Conservation (phyloP, 192 early-diverging fungal species). For the Rhizophagus prolifer region DNA sequence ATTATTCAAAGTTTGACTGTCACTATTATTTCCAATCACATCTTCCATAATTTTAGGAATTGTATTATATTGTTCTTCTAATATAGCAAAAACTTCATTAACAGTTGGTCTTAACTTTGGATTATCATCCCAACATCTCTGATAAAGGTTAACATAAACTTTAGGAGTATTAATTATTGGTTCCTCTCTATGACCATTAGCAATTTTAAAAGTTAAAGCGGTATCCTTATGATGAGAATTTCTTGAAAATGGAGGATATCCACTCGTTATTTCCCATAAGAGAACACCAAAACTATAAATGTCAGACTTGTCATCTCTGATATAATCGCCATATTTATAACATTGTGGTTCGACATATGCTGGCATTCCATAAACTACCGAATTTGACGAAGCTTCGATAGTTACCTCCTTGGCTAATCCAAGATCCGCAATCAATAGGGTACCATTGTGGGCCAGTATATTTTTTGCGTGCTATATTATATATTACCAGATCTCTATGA, state of each 20-base stretch:
- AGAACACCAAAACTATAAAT: constrained; percentile 45
- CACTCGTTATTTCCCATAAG: constrained; percentile 44
- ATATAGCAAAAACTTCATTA: no score
- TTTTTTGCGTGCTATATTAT: constrained; percentile 20
- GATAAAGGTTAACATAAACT: constrained; percentile 39
- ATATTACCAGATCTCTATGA: constrained; percentile 20
- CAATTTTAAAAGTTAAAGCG: constrained; percentile 29
- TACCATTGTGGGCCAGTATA: not conserved
- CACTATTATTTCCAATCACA: no score
- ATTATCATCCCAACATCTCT: constrained; percentile 38
- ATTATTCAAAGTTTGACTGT: no score
- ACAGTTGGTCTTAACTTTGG: constrained; percentile 27
- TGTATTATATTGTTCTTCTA: no score
- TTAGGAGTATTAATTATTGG: constrained; percentile 36
- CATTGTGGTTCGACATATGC: constrained; percentile 6
- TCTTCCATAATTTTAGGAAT: no score
- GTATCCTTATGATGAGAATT: not conserved
- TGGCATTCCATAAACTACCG: not conserved
- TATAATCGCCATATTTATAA: not conserved
- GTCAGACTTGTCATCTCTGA: constrained; percentile 35
- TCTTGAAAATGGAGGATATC: constrained; percentile 32
- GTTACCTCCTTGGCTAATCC: not conserved
- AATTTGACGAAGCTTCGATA: not conserved
- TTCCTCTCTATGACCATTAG: constrained; percentile 35
- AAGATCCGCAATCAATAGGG: constrained; percentile 9